Conservation (phyloP, 306 rosid genomes). For the Trifolium fragiferum region DNA sequence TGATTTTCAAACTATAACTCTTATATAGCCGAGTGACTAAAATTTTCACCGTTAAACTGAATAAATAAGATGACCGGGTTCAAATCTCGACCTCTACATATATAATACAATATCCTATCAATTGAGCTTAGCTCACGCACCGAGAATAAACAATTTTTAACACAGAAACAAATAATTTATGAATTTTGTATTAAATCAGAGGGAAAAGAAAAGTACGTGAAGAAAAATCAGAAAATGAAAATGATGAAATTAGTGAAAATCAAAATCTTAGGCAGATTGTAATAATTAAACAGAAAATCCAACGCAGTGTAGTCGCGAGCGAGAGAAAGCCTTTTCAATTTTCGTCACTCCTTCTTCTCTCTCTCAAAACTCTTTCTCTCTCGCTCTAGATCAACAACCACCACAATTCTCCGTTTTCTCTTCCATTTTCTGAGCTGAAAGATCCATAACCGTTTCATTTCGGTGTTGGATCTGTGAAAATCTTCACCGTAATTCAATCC, state of each 20-base stretch:
- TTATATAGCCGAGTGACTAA: too few relatives aligned
- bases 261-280: conserved; percentile 37
- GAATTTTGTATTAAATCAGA: neutral
- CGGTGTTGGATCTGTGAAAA: conserved; percentile 52
- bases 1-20: too few relatives aligned
- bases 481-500: neutral
- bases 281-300: conserved; percentile 60
- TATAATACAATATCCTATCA: too few relatives aligned
- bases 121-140: too few relatives aligned
- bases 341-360: conserved; percentile 60
- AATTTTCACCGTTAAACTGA: too few relatives aligned
- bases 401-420: conserved; percentile 16
- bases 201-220: conserved; percentile 12
- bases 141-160: too few relatives aligned
- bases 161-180: too few relatives aligned
- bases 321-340: conserved; percentile 61
- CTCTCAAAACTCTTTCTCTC: conserved; percentile 33
- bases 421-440: conserved; percentile 46
- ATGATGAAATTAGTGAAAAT: conserved; percentile 11
- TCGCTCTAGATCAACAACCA: conserved; percentile 55
- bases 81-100: too few relatives aligned
- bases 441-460: conserved; percentile 38
- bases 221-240: conserved; percentile 4
- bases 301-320: conserved; percentile 37
- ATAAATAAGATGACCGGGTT: too few relatives aligned